Conservation (phyloP, 768 basidiomycete species). For the Leccinum variicolor region DNA sequence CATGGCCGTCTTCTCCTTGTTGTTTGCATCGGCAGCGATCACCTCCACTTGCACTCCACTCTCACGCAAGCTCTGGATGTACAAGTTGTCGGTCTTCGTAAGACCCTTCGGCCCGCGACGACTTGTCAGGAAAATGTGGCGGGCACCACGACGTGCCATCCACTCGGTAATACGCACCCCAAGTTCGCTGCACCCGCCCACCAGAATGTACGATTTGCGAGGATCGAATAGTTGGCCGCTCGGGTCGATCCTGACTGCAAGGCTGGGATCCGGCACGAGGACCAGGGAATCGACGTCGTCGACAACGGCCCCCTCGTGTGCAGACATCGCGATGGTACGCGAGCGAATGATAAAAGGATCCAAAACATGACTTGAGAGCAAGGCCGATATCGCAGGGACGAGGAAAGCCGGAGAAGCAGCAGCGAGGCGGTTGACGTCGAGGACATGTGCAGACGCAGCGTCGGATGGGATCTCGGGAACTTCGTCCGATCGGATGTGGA, state of each 20-base stretch:
- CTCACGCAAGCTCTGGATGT: conserved; percentile 25
- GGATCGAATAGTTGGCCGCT: conserved; percentile 29
- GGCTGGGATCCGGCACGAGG: conserved; percentile 11
- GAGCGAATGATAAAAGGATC: conserved; percentile 12
- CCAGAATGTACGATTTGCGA: conserved; percentile 21
- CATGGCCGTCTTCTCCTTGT: conserved; percentile 19
- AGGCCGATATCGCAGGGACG: conserved; percentile 11
- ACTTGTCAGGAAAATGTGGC: conserved; percentile 30
- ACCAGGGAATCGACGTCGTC: conserved; percentile 13
- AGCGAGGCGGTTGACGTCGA: conserved; percentile 23
- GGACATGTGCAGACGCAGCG: conserved; percentile 12
- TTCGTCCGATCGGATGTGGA: conserved; percentile 21
- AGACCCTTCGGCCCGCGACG: conserved; percentile 20
- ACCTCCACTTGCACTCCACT: conserved; percentile 24
- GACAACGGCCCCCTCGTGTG: background rate
- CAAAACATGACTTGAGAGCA: conserved; percentile 19
- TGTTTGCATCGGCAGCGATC: conserved; percentile 26
- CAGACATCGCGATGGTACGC: conserved; percentile 9
- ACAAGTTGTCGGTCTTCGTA: conserved; percentile 24
- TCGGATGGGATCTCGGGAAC: conserved; percentile 17
- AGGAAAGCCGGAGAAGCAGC: conserved; percentile 19
- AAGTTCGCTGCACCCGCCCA: conserved; percentile 22
- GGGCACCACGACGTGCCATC: conserved; percentile 33
- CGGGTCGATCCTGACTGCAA: conserved; percentile 21
- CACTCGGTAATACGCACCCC: conserved; percentile 30